Conservation (phyloP, 768 basidiomycete species). For the Podaxis carcinomalis region DNA sequence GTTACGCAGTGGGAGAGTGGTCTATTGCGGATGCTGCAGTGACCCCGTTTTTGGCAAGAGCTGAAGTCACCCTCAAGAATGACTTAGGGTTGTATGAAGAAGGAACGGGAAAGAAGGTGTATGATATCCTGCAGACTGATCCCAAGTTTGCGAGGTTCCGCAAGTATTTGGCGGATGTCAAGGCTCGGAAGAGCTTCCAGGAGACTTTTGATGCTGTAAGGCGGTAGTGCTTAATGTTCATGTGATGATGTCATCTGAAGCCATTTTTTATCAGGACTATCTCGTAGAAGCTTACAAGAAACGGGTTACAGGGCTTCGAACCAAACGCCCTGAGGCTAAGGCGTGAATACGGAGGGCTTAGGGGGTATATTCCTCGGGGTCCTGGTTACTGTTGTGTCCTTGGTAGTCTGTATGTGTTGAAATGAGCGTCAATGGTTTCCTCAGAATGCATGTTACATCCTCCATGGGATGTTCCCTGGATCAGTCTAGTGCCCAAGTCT, state of each 20-base stretch:
- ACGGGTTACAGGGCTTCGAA: no score
- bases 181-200: constrained; percentile 49
- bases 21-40: constrained; percentile 63
- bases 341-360: no score
- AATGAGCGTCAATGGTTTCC: no score
- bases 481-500: no score
- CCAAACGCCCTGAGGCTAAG: no score
- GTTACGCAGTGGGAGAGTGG: constrained; percentile 45
- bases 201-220: constrained; percentile 53
- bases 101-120: constrained; percentile 43
- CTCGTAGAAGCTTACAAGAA: no score
- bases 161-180: constrained; percentile 43
- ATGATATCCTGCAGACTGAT: constrained; percentile 35
- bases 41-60: constrained; percentile 56
- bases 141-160: constrained; percentile 47
- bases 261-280: no score
- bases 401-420: no score
- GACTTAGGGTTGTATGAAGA: constrained; percentile 47
- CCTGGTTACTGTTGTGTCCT: no score
- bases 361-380: no score
- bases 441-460: no score
- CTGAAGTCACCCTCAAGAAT: constrained; percentile 38
- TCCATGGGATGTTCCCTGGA: no score
- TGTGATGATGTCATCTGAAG: neutral
- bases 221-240: neutral